Base-by-base conservation (phyloP, 2,329 filamentous ascomycete genomes). In the Sporothrix luriei region DNA sequence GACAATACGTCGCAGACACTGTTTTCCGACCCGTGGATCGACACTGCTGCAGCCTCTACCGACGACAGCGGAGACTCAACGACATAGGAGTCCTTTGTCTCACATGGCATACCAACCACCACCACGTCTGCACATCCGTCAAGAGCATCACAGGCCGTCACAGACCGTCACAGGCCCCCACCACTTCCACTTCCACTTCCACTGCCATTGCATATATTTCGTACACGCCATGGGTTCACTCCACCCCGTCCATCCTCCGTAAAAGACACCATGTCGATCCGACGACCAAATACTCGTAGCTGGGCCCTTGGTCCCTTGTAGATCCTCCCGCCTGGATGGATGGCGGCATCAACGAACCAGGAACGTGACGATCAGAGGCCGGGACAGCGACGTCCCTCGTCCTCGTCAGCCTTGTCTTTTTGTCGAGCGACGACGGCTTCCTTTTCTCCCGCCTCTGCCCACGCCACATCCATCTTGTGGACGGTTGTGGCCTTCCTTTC, bases 341-440 rank as follows among this genome's bases (percentile, higher is more conserved):
- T 46, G 38, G 48, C 19, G 57, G 26, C 11, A 57, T 4, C 29
- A 40, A 4, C 24, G 21, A 43, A 24, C 14, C 4, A 16, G 14
- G 40, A n/a, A 46, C 29, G 38, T 38, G 51, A 49, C 9, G 62
- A 65, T 43, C 40, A 46, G 21, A 46, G 57, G 57, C 57, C 29
- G 38, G 61, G 61, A 64, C 7, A 49, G 43, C 11, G 24, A 13
- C 61, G 43, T 64, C 24, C 11, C 40, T 16, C 5, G 38, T 10
- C 10, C 40, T 48, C 43, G 43, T 64, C 61, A 64, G 61, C 61
- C 61, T 49, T 64, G 61, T 49, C 61, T 49, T 33, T 64, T 64
- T 49, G 11, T 54, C 19, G 26, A 61, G n/a, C 21, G 55, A 46
- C 6, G n/a, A 3, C 14, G 38, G 38, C 7, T 64, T 43, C n/a